Evolutionary conservation across 805 yeast species (phyloP).

Genomic region (Ogataea sp.): DNA sequence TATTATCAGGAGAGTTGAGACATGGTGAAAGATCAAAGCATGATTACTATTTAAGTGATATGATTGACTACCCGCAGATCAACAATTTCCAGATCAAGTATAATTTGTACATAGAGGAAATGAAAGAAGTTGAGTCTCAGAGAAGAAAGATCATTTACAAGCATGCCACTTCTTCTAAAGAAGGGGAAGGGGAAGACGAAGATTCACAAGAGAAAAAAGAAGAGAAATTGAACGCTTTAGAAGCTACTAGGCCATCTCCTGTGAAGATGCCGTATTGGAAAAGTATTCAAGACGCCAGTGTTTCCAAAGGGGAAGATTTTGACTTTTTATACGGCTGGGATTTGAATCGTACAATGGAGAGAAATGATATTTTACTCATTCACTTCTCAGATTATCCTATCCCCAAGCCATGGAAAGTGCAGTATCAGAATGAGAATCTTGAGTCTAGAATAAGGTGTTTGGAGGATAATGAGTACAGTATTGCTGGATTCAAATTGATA

Average conservation of each 20-base stretch:
- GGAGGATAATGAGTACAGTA: slow-evolving; percentile 12
- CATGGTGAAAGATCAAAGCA: slow-evolving; percentile 26
- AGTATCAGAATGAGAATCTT: slow-evolving; percentile 12
- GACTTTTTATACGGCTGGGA: slow-evolving; percentile 26
- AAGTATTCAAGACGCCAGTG: background rate
- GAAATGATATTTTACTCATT: slow-evolving; percentile 30
- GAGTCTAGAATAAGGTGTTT: slow-evolving; percentile 6
- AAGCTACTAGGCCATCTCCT: no score
- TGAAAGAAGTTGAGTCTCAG: no score
- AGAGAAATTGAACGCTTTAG: no score
- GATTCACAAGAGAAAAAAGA: background rate
- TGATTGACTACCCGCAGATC: slow-evolving; percentile 28
- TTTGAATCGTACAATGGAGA: no score
- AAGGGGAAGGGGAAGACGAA: no score
- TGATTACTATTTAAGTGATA: slow-evolving; percentile 32
- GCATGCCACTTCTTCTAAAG: no score
- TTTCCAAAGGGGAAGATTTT: no score
- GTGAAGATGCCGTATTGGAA: no score
- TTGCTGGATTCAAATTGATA: slow-evolving; percentile 12
- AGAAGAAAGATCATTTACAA: background rate
- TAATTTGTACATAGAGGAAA: slow-evolving; percentile 1
- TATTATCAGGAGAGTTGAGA: slow-evolving; percentile 42
- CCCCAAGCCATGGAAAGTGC: slow-evolving; percentile 54
- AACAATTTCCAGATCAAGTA: background rate
- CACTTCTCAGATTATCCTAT: slow-evolving; percentile 65